Evolutionary conservation across 768 basidiomycete genomes (phyloP), one percentile per base, ranked within the genome.

Genomic region (Pleurotus tuoliensis): DNA sequence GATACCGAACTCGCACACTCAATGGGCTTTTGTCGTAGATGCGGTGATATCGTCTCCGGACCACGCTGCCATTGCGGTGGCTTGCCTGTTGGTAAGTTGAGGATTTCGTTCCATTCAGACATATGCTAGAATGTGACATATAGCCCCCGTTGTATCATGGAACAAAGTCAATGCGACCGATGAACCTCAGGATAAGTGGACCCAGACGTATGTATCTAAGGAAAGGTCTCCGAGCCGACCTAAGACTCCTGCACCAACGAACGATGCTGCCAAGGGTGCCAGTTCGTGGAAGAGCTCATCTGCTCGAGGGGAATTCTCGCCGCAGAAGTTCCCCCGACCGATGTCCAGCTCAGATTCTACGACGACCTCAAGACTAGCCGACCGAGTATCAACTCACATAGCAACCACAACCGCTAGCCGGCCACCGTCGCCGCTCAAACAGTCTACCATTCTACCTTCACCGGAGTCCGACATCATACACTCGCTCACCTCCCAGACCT

Each of bases 11-110:
- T 34, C 30, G 9, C 30, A 8, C 49, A 6, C 7, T 38, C 51
- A 20, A 93, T 93, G 91, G 88, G 87, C 20, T 93, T 93, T 65
- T 94, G 92, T 73, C 81, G 88, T 58, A 78, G 89, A 67, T 94
- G 91, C 65, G 92, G 91, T 56, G 88, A 92, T 60, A 91, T 94
- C 57, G 90, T 92, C 30, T 66, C 76, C 37, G 82, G 83, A 48
- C 70, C 74, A 43, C 87, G 87, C 52, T 92, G 90, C 70, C 86
- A 82, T 69, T 94, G 91, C 69, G 91, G 92, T 61, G 92, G 92
- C 54, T 73, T 77, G 15, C 73, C 88, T 54, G 91, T 90, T 55
- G 90, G 91, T 92, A 66, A 64, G 91, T 34, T 49, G 20, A 30
- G 11, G 27, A 48, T 25, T 44, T 58, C 44, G n/a, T 30, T 37